phyloP scores from a whole-genome alignment of 140 eudicot species.

The Anethum foeniculum region DNA sequence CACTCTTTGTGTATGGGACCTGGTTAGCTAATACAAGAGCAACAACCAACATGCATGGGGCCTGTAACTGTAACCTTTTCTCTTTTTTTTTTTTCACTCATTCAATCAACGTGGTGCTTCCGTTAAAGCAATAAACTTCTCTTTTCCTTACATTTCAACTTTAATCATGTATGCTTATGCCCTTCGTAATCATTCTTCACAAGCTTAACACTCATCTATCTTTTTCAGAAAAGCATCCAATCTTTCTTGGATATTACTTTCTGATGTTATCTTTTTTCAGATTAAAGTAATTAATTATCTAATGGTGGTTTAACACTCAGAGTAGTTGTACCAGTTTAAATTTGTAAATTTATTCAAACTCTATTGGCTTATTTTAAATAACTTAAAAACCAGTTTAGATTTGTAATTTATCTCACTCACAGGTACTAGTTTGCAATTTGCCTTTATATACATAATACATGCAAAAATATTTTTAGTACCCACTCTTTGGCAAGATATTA shows the following conservation, averaged over 20 bases:
- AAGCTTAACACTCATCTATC: background rate
- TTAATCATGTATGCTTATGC: background rate
- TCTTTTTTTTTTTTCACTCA: background rate
- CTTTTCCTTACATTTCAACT: background rate
- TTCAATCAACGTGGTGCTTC: slow-evolving; percentile 12
- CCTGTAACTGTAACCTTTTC: background rate
- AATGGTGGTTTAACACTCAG: background rate
- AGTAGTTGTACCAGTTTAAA: no score
- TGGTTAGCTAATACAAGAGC: background rate
- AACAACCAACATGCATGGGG: slow-evolving; percentile 7
- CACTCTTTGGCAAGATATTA: background rate
- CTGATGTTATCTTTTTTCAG: background rate
- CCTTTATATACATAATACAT: no score
- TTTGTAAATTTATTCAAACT: no score
- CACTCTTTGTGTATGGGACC: background rate
- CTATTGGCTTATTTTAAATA: background rate
- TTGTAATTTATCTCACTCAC: background rate
- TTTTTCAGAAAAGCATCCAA: background rate
- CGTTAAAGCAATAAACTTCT: background rate
- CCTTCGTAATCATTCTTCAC: slow-evolving; percentile 8
- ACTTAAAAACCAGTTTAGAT: background rate
- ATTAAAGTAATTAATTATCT: no score
- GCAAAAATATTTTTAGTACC: no score
- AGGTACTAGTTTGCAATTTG: background rate
- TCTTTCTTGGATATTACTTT: background rate